phyloP scores from a whole-genome alignment of 1,139 yeast genomes.

The Yamadazyma atmosphaerica region DNA sequence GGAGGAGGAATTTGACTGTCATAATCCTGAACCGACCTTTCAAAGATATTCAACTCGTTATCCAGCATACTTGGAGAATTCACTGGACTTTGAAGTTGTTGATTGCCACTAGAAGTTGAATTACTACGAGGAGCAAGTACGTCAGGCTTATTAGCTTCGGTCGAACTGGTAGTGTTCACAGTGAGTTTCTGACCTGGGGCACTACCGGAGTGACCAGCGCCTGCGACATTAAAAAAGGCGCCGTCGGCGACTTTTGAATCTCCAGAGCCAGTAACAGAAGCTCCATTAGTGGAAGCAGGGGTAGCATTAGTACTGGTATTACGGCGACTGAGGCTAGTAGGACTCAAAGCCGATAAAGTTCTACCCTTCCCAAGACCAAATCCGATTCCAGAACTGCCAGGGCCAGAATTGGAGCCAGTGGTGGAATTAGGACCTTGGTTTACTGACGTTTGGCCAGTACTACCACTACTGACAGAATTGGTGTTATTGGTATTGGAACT shows the following conservation, averaged over 20 bases:
- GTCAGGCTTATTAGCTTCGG: neutral
- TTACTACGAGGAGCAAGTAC: neutral
- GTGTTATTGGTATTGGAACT: slow-evolving; percentile 3
- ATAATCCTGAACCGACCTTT: slow-evolving; percentile 60
- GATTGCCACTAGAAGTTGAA: neutral
- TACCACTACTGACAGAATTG: neutral
- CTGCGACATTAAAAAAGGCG: too few relatives aligned
- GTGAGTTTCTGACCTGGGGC: neutral
- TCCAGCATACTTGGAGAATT: slow-evolving; percentile 10
- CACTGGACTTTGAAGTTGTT: slow-evolving; percentile 3
- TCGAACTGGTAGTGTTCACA: neutral
- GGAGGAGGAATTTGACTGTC: slow-evolving; percentile 8
- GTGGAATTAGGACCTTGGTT: neutral
- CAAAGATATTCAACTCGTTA: slow-evolving; percentile 45
- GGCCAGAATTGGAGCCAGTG: neutral
- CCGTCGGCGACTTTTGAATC: too few relatives aligned
- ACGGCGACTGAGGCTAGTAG: slow-evolving; percentile 2
- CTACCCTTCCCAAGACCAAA: slow-evolving; percentile 1
- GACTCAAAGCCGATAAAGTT: slow-evolving; percentile 1
- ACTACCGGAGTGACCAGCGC: neutral
- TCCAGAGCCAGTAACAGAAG: too few relatives aligned
- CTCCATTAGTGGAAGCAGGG: neutral
- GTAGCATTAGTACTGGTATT: neutral
- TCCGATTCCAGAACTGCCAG: neutral
- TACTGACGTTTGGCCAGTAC: slow-evolving; percentile 1